A percentile compares a stretch with the other conserved stretches of the same genome.
These are phyloP conservation scores for Dactylellina drechsleri DNA, from an alignment of 2,329 filamentous ascomycete species.

Conservation along the genomic window DNA sequence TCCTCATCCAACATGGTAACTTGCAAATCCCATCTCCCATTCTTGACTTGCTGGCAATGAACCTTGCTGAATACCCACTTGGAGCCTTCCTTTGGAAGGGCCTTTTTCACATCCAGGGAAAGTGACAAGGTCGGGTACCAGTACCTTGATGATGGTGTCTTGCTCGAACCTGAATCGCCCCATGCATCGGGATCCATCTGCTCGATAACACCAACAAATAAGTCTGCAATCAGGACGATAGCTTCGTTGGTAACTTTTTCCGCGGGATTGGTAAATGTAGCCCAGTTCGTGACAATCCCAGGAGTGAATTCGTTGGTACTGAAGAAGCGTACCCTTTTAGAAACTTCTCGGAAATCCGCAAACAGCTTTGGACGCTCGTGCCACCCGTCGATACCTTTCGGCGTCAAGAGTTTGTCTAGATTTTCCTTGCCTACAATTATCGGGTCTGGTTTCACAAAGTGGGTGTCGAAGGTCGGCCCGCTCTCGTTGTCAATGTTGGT, in stretches of 20 bases:
- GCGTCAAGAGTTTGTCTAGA: slow-evolving; percentile 59
- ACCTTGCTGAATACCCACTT: slow-evolving; percentile 77
- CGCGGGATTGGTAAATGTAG: slow-evolving; percentile 37
- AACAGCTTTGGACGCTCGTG: slow-evolving; percentile 56
- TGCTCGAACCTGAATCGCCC: slow-evolving; percentile 57
- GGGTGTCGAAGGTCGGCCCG: slow-evolving; percentile 67
- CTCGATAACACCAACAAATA: slow-evolving; percentile 60
- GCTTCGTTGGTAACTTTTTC: slow-evolving; percentile 58
- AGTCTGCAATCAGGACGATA: slow-evolving; percentile 58
- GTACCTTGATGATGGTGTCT: slow-evolving; percentile 63
- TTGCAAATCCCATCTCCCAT: slow-evolving; percentile 80
- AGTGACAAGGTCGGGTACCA: slow-evolving; percentile 82
- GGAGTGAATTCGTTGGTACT: slow-evolving; percentile 20
- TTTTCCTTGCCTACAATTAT: slow-evolving; percentile 60
- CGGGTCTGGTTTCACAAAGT: slow-evolving; percentile 66
- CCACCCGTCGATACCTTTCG: slow-evolving; percentile 50
- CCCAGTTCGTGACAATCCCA: slow-evolving; percentile 48
- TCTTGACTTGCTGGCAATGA: slow-evolving; percentile 73
- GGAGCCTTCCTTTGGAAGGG: slow-evolving; percentile 73
- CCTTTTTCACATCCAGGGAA: slow-evolving; percentile 80
- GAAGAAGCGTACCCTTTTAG: slow-evolving; percentile 38
- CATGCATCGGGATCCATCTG: slow-evolving; percentile 57
- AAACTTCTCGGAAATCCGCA: slow-evolving; percentile 60
- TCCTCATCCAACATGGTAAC: slow-evolving; percentile 72
- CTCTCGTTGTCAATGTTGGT: slow-evolving; percentile 70